Conservation (phyloP, 1,139 yeast genomes). For the Oligophagozyma castellii region DNA sequence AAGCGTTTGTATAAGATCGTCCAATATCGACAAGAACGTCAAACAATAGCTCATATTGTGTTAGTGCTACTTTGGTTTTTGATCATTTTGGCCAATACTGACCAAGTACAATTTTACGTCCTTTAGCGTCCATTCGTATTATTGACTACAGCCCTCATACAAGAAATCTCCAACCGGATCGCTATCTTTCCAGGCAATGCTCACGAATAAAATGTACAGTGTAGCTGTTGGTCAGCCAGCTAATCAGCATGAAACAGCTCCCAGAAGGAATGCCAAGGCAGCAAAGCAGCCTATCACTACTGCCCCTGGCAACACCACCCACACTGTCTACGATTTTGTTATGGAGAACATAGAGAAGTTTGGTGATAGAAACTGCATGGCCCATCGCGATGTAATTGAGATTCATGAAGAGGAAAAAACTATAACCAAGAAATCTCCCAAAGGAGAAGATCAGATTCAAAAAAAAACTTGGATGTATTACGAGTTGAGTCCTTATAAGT, state of each 20-base stretch:
- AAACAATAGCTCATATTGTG: too few relatives aligned
- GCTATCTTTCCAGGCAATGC: too few relatives aligned
- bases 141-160: too few relatives aligned
- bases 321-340: constrained; percentile 58
- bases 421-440: constrained; percentile 65
- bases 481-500: constrained; percentile 64
- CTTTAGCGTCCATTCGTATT: too few relatives aligned
- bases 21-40: too few relatives aligned
- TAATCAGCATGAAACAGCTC: constrained; percentile 79
- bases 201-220: constrained; percentile 11
- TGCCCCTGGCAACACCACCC: constrained; percentile 45
- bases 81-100: too few relatives aligned
- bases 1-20: too few relatives aligned
- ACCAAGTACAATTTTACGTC: too few relatives aligned
- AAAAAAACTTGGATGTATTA: constrained; percentile 73
- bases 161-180: too few relatives aligned
- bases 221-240: constrained; percentile 70
- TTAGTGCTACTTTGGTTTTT: too few relatives aligned
- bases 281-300: constrained; percentile 39
- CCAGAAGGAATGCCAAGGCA: constrained; percentile 53
- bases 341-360: constrained; percentile 49
- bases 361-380: constrained; percentile 48
- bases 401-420: constrained; percentile 64
- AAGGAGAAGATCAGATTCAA: constrained; percentile 35
- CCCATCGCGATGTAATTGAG: constrained; percentile 64